These are phyloP conservation scores for Sphaerulina vaccinii DNA, from an alignment of 2,329 filamentous ascomycete species.

Conservation along the genomic window DNA sequence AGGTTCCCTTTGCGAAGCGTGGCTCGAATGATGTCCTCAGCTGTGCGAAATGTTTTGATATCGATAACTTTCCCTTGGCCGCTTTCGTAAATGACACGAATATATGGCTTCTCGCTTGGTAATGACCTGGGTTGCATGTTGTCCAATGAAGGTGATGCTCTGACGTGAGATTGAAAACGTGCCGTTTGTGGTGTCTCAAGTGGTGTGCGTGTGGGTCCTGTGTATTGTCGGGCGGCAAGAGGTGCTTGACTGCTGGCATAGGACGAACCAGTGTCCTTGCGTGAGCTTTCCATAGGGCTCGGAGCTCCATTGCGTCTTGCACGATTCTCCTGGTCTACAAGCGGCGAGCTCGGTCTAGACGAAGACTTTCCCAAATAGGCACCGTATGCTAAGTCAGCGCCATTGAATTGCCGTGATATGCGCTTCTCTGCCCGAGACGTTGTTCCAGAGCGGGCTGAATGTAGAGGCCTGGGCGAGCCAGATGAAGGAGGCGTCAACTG, in stretches of 20 bases:
- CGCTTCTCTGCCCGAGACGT: constrained; percentile 49
- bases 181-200: constrained; percentile 62
- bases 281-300: constrained; percentile 55
- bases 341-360: constrained; percentile 71
- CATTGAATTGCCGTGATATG: constrained; percentile 48
- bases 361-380: constrained; percentile 49
- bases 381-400: constrained; percentile 46
- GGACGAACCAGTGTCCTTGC: constrained; percentile 49
- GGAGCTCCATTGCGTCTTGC: constrained; percentile 59
- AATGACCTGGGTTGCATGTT: constrained; percentile 64
- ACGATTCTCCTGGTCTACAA: constrained; percentile 57
- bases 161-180: constrained; percentile 66
- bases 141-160: constrained; percentile 81
- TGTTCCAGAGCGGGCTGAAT: constrained; percentile 51
- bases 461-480: constrained; percentile 62
- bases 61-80: constrained; percentile 92
- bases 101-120: constrained; percentile 82
- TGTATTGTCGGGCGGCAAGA: constrained; percentile 43
- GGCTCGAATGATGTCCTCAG: constrained; percentile 87
- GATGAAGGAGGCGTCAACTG: constrained; percentile 60
- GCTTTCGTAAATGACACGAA: constrained; percentile 87
- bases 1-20: constrained; percentile 85
- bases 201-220: constrained; percentile 50
- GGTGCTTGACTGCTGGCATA: constrained; percentile 46
- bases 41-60: constrained; percentile 84